Percentiles rank a stretch among this genome's conserved stretches.
Conservation (phyloP, 1,284 basidiomycete species). For the Cryptococcus sp. region DNA sequence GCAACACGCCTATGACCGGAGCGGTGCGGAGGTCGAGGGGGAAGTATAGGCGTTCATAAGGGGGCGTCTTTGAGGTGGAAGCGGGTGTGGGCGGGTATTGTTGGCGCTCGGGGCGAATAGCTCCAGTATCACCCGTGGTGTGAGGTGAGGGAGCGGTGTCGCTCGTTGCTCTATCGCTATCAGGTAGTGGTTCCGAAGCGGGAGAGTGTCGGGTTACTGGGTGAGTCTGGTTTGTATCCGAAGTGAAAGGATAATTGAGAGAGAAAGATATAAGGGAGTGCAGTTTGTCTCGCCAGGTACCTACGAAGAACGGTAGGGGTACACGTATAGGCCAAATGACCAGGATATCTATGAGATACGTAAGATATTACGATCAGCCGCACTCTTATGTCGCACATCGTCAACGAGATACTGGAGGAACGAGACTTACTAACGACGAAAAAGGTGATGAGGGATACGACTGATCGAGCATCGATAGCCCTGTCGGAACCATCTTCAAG, state of each 20-base stretch:
- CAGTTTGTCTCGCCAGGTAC: slow-evolving; percentile 1
- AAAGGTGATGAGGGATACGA: slow-evolving; percentile 71
- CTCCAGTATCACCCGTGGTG: too few species aligned
- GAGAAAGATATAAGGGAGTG: neutral
- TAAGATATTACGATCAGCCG: too few species aligned
- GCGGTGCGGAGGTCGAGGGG: slow-evolving; percentile 69
- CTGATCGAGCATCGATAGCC: slow-evolving; percentile 52
- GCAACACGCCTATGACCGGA: slow-evolving; percentile 73
- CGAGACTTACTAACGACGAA: slow-evolving; percentile 65
- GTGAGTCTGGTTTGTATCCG: too few species aligned
- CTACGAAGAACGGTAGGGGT: slow-evolving; percentile 53
- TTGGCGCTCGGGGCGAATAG: too few species aligned
- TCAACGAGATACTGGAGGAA: neutral
- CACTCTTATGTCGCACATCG: neutral
- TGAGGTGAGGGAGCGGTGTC: too few species aligned
- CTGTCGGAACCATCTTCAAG: slow-evolving; percentile 19
- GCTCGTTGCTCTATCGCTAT: too few species aligned
- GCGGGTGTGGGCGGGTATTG: too few species aligned
- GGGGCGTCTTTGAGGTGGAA: neutral
- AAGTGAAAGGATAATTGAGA: too few species aligned
- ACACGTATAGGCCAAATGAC: slow-evolving; percentile 68
- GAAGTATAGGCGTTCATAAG: slow-evolving; percentile 50
- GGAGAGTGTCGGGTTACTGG: too few species aligned
- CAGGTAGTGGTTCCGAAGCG: too few species aligned
- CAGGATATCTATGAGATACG: slow-evolving; percentile 57